Conservation (phyloP, 345 rosid genomes). For the Jatropha curcas region DNA sequence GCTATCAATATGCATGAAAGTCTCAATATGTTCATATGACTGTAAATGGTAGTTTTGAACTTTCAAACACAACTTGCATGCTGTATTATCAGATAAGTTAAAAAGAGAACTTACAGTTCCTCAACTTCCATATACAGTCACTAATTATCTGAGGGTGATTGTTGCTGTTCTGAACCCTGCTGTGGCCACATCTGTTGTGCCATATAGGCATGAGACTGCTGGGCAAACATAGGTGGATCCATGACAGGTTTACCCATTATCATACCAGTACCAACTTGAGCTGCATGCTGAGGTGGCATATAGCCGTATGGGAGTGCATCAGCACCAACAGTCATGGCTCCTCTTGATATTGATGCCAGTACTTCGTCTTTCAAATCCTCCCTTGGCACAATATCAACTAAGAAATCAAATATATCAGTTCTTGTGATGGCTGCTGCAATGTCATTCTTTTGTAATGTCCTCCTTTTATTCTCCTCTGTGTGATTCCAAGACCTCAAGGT, state of each 20-base stretch:
- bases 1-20: neutral
- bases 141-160: conserved; percentile 60
- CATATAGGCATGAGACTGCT: conserved; percentile 66
- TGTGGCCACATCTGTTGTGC: conserved; percentile 76
- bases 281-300: conserved; percentile 63
- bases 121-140: conserved; percentile 19
- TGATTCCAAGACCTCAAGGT: conserved; percentile 96
- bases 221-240: conserved; percentile 64
- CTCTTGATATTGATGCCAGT: conserved; percentile 61
- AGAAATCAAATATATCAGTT: conserved; percentile 91
- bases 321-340: conserved; percentile 50
- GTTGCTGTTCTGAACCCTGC: conserved; percentile 72
- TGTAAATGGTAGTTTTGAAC: neutral
- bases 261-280: conserved; percentile 74
- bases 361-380: conserved; percentile 92
- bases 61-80: conserved; percentile 1
- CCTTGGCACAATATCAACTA: conserved; percentile 90
- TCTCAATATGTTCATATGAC: neutral
- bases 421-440: conserved; percentile 93
- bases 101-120: conserved; percentile 17
- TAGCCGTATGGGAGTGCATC: conserved; percentile 74
- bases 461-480: conserved; percentile 93
- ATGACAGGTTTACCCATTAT: conserved; percentile 76
- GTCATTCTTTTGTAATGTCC: conserved; percentile 94
- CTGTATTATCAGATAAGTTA: neutral